phyloP scores from a whole-genome alignment of 2,329 filamentous ascomycete genomes.

The Diaporthe humulicola region DNA sequence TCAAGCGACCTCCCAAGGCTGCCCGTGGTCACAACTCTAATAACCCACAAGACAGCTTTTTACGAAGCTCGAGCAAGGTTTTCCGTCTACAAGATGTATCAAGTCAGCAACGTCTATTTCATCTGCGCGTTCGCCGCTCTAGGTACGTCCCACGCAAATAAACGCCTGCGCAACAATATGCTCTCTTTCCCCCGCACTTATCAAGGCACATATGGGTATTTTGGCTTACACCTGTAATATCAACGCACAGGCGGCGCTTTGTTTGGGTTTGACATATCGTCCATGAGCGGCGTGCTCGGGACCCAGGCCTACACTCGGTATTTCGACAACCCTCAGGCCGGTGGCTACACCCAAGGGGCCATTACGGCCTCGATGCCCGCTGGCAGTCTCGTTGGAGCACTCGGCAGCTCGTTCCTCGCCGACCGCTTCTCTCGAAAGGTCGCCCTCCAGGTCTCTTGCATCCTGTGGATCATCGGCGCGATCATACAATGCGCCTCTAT shows the following conservation, averaged over 20 bases:
- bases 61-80: no score
- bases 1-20: neutral
- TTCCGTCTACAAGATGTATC: conserved; percentile 52
- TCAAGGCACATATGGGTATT: neutral
- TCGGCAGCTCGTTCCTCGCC: conserved; percentile 63
- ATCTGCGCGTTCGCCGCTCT: conserved; percentile 75
- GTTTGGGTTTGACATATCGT: conserved; percentile 85
- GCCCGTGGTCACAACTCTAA: neutral
- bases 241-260: conserved; percentile 70
- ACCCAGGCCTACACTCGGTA: conserved; percentile 79
- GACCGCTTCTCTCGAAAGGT: conserved; percentile 64
- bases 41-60: neutral
- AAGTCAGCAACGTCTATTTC: conserved; percentile 66
- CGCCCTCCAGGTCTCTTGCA: conserved; percentile 62
- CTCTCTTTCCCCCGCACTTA: neutral
- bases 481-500: conserved; percentile 72
- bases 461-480: conserved; percentile 65
- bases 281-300: conserved; percentile 77
- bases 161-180: neutral
- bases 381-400: conserved; percentile 74
- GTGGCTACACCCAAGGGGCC: conserved; percentile 70
- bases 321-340: conserved; percentile 66
- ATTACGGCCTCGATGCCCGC: conserved; percentile 82
- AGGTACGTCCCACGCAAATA: conserved; percentile 54
- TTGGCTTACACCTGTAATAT: conserved; percentile 4